Conservation (phyloP, 208 protist species). For the Balamuthia mandrillaris region DNA sequence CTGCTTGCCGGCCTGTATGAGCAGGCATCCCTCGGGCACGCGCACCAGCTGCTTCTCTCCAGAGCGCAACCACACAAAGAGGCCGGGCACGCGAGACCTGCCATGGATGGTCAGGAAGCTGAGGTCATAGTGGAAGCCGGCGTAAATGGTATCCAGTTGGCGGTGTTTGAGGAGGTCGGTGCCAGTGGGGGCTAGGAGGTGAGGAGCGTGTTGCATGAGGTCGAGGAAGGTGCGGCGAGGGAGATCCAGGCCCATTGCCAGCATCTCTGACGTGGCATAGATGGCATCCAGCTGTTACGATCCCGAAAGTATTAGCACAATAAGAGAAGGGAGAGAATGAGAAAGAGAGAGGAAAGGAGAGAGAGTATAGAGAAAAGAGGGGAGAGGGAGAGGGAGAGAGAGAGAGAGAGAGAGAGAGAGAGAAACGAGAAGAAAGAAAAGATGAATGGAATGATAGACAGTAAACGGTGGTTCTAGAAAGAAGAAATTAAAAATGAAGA, state of each 20-base stretch:
- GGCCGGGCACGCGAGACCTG: constrained; percentile 66
- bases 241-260: constrained; percentile 47
- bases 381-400: background rate
- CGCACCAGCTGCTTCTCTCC: constrained; percentile 52
- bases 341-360: background rate
- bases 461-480: background rate
- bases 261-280: constrained; percentile 56
- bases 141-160: constrained; percentile 60
- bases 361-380: background rate
- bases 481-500: background rate
- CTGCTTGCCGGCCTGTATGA: constrained; percentile 77
- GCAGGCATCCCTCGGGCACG: constrained; percentile 69
- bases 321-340: too few species aligned
- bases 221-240: constrained; percentile 47
- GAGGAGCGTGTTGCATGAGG: constrained; percentile 58
- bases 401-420: background rate
- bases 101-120: constrained; percentile 78
- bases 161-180: constrained; percentile 34
- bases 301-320: too few species aligned
- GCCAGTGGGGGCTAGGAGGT: constrained; percentile 76
- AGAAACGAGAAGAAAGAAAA: background rate
- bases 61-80: constrained; percentile 69
- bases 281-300: constrained; percentile 46
- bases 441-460: background rate
- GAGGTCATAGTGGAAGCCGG: constrained; percentile 75